Base-by-base conservation (phyloP, 176 grass and related monocot genomes). In the Themeda triandra region DNA sequence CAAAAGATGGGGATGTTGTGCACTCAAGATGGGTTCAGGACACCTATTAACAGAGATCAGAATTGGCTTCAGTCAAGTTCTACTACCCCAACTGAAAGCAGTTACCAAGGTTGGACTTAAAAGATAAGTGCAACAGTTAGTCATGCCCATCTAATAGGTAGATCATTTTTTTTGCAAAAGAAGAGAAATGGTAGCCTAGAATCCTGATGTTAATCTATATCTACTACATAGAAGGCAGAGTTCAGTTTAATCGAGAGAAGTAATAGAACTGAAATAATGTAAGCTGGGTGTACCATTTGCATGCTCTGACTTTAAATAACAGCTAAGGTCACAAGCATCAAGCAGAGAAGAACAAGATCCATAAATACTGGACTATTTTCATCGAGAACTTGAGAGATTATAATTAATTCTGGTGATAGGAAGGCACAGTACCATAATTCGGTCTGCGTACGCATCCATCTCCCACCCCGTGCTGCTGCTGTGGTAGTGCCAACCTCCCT, bases 291-390 rank as follows among this genome's bases (percentile, higher is more conserved):
- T 71, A 28, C 41, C 23, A 67, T 35, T 64, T 40, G 0, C 54
- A 74, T 80, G 29, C 31, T 64, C 10, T 64, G 24, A 46, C 25
- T 79, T 63, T 2, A 81, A 76, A 39, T 8, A 15, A 85, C 6
- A 48, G 27, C 30, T 30, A 42, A 77, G 28, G n/a, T 82, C 18
- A 49, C 11, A 54, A n/a, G 58, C 23, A 82, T 64, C 65, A 72
- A 58, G 44, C 58, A 63, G 31, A 87, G 32, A 60, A 77, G 1
- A 67, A 68, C 30, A 77, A 95, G 85, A 90, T 98, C 93, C 93
- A 95, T 92, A 88, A 98, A 98, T 24, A 98, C 89, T 45, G 96
- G 96, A 23, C 84, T 65, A 62, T 89, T 77, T 62, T 98, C 89
- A n/a, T n/a, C n/a, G n/a, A n/a, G n/a, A n/a, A n/a, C n/a, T n/a